Evolutionary conservation across 2,329 filamentous ascomycete genomes (phyloP).

Genomic region (Clathrospora elynae): DNA sequence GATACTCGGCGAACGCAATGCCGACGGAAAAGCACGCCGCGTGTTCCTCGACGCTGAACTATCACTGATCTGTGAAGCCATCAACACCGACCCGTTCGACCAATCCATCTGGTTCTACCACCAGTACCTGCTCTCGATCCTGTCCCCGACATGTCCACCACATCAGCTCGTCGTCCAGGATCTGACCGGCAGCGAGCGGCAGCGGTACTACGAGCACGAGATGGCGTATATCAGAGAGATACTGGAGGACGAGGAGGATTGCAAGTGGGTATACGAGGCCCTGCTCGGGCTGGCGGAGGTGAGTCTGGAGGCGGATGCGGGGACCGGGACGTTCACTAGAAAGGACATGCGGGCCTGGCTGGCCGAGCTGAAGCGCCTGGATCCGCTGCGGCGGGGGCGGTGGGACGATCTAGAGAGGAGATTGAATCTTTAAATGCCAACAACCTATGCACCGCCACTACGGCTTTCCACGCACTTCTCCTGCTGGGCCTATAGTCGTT

Average conservation of each 20-base stretch:
- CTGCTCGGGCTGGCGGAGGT: constrained; percentile 75
- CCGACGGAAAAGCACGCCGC: constrained; percentile 66
- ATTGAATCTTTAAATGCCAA: constrained; percentile 46
- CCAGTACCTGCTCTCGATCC: constrained; percentile 77
- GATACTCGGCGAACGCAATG: constrained; percentile 71
- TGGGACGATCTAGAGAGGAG: constrained; percentile 72
- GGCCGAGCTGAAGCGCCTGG: constrained; percentile 67
- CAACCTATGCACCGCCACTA: constrained; percentile 49
- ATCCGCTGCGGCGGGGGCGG: constrained; percentile 73
- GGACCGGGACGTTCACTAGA: constrained; percentile 49
- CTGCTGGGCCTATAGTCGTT: constrained; percentile 59
- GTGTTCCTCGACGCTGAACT: constrained; percentile 79
- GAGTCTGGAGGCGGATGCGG: constrained; percentile 57
- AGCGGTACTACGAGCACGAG: constrained; percentile 70
- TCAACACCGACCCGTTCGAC: constrained; percentile 90
- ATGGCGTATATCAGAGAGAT: constrained; percentile 75
- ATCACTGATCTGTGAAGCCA: constrained; percentile 71
- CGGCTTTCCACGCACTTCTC: constrained; percentile 59
- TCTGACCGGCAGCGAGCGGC: constrained; percentile 65
- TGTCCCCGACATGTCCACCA: constrained; percentile 56
- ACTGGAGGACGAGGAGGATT: constrained; percentile 68
- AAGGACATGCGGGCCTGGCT: constrained; percentile 61
- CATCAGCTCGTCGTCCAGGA: constrained; percentile 66
- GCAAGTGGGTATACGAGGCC: constrained; percentile 89
- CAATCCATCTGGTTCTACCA: constrained; percentile 98